Conservation (phyloP, 2,329 filamentous ascomycete species). For the Periconia digitata region DNA sequence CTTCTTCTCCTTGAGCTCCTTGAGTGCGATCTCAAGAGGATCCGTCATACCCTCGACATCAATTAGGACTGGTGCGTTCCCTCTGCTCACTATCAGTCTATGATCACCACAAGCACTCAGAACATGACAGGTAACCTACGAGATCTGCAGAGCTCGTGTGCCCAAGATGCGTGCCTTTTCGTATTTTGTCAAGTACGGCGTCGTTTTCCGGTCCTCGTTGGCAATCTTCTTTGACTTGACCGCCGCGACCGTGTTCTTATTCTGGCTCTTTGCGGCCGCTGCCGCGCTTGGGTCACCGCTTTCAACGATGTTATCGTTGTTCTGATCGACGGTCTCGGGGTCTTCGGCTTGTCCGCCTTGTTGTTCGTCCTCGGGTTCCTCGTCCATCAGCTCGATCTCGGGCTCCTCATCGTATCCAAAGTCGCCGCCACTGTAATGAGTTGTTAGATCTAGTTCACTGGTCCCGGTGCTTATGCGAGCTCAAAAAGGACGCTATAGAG, state of each 20-base stretch:
- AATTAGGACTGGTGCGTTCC: constrained; percentile 96
- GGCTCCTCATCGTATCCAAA: constrained; percentile 62
- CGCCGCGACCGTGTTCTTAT: constrained; percentile 59
- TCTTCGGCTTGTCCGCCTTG: constrained; percentile 33
- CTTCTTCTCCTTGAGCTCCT: constrained; percentile 98
- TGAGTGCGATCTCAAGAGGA: constrained; percentile 94
- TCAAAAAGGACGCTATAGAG: constrained; percentile 5
- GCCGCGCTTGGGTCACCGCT: constrained; percentile 57
- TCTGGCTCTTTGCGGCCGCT: constrained; percentile 42
- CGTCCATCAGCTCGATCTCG: constrained; percentile 66
- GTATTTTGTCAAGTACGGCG: constrained; percentile 99
- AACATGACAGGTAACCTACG: constrained; percentile 55
- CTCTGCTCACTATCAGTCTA: constrained; percentile 57
- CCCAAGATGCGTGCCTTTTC: constrained; percentile 91
- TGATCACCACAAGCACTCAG: neutral
- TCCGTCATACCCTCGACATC: constrained; percentile 98
- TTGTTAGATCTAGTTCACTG: constrained; percentile 15
- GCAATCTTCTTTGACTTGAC: constrained; percentile 82
- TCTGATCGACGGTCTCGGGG: constrained; percentile 34
- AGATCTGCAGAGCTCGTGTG: constrained; percentile 92
- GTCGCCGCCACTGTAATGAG: constrained; percentile 39
- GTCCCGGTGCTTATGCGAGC: constrained; percentile 4
- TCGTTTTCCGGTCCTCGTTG: constrained; percentile 84
- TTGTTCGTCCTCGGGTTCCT: constrained; percentile 59
- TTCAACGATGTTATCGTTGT: constrained; percentile 45